Evolutionary conservation across 2,329 filamentous ascomycete genomes (phyloP).

Genomic region (Orbilia brochopaga): DNA sequence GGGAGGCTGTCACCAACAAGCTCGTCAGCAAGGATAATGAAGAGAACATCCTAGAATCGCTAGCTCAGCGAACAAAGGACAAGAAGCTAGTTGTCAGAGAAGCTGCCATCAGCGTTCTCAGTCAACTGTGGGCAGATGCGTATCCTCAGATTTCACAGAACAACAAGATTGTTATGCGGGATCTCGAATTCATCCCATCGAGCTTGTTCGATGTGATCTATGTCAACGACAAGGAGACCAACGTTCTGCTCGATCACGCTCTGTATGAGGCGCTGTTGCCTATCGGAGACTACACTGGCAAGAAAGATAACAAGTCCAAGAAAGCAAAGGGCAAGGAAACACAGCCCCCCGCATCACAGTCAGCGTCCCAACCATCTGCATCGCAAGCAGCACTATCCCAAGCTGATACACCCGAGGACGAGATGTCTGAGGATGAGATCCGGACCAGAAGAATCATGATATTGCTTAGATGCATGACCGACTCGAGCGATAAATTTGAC

Average conservation of each 20-base stretch:
- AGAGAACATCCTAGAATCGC: conserved; percentile 69
- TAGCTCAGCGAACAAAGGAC: conserved; percentile 89
- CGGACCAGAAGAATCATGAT: conserved; percentile 41
- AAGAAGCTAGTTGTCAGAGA: conserved; percentile 79
- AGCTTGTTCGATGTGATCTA: conserved; percentile 87
- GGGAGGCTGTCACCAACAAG: conserved; percentile 77
- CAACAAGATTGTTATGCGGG: conserved; percentile 74
- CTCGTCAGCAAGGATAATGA: conserved; percentile 64
- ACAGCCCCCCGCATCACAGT: conserved; percentile 15
- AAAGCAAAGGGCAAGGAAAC: conserved; percentile 61
- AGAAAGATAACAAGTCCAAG: conserved; percentile 59
- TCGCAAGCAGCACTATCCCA: conserved; percentile 57
- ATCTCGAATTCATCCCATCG: conserved; percentile 82
- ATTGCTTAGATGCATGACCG: conserved; percentile 36
- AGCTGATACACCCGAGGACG: conserved; percentile 58
- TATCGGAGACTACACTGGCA: conserved; percentile 74
- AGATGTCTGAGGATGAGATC: conserved; percentile 42
- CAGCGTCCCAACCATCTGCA: conserved; percentile 15
- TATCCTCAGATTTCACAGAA: conserved; percentile 83
- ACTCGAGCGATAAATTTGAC: conserved; percentile 38
- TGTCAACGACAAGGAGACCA: conserved; percentile 85
- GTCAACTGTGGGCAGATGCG: conserved; percentile 91
- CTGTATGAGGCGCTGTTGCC: conserved; percentile 89
- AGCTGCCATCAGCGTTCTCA: conserved; percentile 83
- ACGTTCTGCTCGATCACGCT: conserved; percentile 80